Conservation (phyloP, 208 protist species). For the Tritrichomonas foetus region DNA sequence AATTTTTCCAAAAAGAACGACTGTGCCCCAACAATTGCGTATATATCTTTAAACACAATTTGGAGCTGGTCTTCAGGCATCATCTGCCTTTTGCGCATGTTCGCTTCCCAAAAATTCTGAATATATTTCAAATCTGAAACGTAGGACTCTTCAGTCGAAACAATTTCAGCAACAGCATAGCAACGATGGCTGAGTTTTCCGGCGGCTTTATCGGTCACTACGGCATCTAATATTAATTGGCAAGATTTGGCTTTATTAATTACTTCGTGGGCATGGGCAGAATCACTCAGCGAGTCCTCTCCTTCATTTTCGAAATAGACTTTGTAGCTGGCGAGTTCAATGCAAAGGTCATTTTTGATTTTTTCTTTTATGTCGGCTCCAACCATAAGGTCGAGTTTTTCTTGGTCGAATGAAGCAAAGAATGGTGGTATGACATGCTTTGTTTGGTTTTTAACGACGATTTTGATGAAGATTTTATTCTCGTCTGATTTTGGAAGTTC, state of each 20-base stretch:
- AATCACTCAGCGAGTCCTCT: background rate
- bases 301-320: background rate
- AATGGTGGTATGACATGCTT: background rate
- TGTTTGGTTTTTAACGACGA: background rate
- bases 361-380: background rate
- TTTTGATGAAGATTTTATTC: background rate
- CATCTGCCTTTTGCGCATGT: background rate
- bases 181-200: background rate
- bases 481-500: background rate
- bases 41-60: background rate
- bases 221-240: background rate
- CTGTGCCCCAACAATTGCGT: background rate
- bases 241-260: background rate
- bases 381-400: background rate
- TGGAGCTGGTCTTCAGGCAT: background rate
- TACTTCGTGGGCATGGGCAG: background rate
- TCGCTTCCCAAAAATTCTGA: background rate
- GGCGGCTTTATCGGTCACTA: background rate
- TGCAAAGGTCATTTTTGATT: background rate
- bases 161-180: background rate
- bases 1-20: background rate
- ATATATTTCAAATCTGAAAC: background rate
- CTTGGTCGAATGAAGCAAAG: background rate
- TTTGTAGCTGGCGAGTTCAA: background rate
- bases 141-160: background rate